These are phyloP conservation scores for Plasmodium falciparum DNA, from an alignment of 169 alveolate genomes.

Conservation along the genomic window DNA sequence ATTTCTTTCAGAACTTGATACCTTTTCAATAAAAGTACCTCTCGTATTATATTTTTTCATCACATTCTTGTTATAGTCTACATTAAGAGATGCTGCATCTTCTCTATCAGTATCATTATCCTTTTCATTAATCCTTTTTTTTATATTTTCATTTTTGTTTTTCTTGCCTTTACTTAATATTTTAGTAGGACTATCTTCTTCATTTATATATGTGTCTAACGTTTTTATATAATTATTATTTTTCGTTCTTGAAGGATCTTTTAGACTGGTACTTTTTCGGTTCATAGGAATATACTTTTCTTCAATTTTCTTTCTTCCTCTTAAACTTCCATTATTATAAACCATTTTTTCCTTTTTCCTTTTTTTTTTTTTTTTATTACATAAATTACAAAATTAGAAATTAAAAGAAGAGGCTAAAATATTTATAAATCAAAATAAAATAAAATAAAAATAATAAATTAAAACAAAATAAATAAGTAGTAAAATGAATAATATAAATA, in stretches of 20 bases:
- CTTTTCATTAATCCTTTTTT: too few relatives aligned
- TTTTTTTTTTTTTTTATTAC: not conserved
- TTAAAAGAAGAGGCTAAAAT: not conserved
- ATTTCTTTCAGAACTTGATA: too few relatives aligned
- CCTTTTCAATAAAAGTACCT: too few relatives aligned
- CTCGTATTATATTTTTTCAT: too few relatives aligned
- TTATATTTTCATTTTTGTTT: too few relatives aligned
- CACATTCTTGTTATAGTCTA: too few relatives aligned
- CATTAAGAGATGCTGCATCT: too few relatives aligned
- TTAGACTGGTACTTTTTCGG: conserved; percentile 13
- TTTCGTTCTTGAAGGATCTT: conserved; percentile 2
- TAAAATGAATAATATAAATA: not conserved
- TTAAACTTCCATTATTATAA: conserved; percentile 20
- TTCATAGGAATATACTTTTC: not conserved
- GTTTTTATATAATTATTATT: not conserved
- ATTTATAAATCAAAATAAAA: not conserved
- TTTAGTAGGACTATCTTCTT: not conserved
- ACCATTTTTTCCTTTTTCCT: conserved; percentile 2
- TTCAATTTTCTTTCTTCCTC: conserved; percentile 12
- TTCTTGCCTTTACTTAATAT: too few relatives aligned
- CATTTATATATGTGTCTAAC: not conserved
- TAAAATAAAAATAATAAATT: not conserved
- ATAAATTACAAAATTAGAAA: not conserved
- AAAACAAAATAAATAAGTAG: not conserved
- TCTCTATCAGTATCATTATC: too few relatives aligned